Evolutionary conservation across 768 basidiomycete species (phyloP).

Genomic region (Lentinula boryana): DNA sequence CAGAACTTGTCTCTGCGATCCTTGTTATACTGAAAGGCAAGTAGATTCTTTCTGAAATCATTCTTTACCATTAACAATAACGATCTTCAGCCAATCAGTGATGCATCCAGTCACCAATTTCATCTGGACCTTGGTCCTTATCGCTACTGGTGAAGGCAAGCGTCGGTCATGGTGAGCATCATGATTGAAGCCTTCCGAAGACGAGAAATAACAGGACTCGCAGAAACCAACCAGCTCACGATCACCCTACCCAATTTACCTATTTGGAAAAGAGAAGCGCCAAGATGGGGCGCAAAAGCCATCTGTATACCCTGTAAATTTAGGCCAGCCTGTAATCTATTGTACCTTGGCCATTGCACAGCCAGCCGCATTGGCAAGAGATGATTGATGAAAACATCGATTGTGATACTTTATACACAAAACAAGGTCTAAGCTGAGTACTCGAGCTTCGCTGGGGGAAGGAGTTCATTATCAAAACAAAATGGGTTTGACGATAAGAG

Average conservation of each 20-base stretch:
- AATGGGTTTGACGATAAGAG: background rate
- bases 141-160: slow-evolving; percentile 3
- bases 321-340: background rate
- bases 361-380: background rate
- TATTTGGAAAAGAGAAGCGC: too few relatives aligned
- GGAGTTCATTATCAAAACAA: slow-evolving; percentile 5
- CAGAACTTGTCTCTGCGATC: too few relatives aligned
- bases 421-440: slow-evolving; percentile 23
- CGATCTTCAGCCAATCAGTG: background rate
- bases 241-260: background rate
- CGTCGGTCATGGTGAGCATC: background rate
- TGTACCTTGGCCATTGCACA: background rate
- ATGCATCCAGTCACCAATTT: background rate
- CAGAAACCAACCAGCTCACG: too few relatives aligned
- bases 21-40: background rate
- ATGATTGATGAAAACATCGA: background rate
- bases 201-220: too few relatives aligned
- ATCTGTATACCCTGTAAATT: too few relatives aligned
- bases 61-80: background rate
- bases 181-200: background rate
- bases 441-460: slow-evolving; percentile 45
- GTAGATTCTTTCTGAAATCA: background rate
- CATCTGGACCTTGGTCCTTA: slow-evolving; percentile 1
- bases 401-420: background rate
- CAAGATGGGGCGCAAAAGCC: too few relatives aligned